Evolutionary conservation across 768 basidiomycete genomes (phyloP), one percentile per base, ranked within the genome.

Genomic region (Leccinum arenicola): DNA sequence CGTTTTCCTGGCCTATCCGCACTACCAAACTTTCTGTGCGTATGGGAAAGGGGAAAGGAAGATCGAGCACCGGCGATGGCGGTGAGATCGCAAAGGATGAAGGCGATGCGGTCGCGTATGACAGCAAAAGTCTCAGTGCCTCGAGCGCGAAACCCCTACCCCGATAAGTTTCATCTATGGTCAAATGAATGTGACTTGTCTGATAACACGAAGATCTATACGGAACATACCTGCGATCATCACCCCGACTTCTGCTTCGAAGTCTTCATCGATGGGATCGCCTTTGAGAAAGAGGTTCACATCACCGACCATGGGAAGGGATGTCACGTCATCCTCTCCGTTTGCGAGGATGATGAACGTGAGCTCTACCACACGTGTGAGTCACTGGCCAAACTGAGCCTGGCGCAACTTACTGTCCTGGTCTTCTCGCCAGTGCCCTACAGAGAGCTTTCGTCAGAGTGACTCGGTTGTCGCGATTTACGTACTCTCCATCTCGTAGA

Each of bases 211-310:
- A 50, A 47, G 40, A 21, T 3, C 8, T 11, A 21, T 45, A 45
- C 29, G 35, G 23, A n/a, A 19, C 56, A 50, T 61, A 87, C 91
- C 89, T 66, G 94, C 93, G 60, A 96, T 89, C 95, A 96, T 98
- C 60, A 96, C 86, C 71, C 96, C 93, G 27, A 86, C 83, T 68
- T 98, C 95, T 3, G 84, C 91, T 61, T 93, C 87, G 56, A 84
- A 81, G 35, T 75, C 77, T 23, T 78, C 74, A 6, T 75, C 73
- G 1, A 71, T 68, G 21, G 72, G 71, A 17, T 70, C 63, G 50
- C 86, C 85, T 50, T 88, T 88, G 47, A 96, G 74, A 71, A 97
- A 97, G 27, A 97, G 74, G 71, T 97, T 97, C 36, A 94, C 93
- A 69, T 98, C 95, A 33, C 95, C 95, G 19, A 95, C 76, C 93